A percentile compares a stretch with the other conserved stretches of the same genome.
These are phyloP conservation scores for Metschnikowia corniflorae DNA, from an alignment of 805 yeast genomes.

Conservation along the genomic window DNA sequence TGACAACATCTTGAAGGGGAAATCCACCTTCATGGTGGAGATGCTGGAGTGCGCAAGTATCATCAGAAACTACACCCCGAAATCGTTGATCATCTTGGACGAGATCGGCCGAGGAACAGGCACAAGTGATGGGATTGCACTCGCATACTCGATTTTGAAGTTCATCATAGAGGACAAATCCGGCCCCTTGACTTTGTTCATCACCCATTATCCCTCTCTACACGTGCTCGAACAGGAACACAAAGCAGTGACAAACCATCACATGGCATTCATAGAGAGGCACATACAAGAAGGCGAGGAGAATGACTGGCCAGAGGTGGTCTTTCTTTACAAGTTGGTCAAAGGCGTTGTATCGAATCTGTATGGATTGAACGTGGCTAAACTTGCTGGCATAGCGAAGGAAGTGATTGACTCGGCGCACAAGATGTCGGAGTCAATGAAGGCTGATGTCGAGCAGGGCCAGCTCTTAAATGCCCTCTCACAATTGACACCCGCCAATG, in stretches of 20 bases:
- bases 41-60: conserved; percentile 63
- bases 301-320: conserved; percentile 32
- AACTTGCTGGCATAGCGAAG: conserved; percentile 59
- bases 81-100: conserved; percentile 63
- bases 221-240: conserved; percentile 46
- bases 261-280: conserved; percentile 61
- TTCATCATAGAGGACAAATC: conserved; percentile 42
- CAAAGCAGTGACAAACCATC: conserved; percentile 53
- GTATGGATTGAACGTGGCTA: conserved; percentile 84
- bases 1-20: conserved; percentile 70
- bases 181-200: conserved; percentile 64
- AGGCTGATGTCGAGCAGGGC: conserved; percentile 23
- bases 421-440: conserved; percentile 32
- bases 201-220: conserved; percentile 79
- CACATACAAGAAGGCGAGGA: conserved; percentile 22
- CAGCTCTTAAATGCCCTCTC: conserved; percentile 2
- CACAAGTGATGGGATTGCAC: conserved; percentile 70
- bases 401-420: conserved; percentile 45
- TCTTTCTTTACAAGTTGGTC: conserved; percentile 37
- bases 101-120: conserved; percentile 83
- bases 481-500: conserved; percentile 3
- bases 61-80: conserved; percentile 47
- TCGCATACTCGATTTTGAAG: conserved; percentile 69
- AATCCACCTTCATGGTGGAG: conserved; percentile 82
- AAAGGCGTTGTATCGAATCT: conserved; percentile 49